Percentiles rank a stretch among this genome's conserved stretches.
Evolutionary conservation across 352 stramenopile genomes (phyloP).

Genomic region (Globisporangium recalcitrans): DNA sequence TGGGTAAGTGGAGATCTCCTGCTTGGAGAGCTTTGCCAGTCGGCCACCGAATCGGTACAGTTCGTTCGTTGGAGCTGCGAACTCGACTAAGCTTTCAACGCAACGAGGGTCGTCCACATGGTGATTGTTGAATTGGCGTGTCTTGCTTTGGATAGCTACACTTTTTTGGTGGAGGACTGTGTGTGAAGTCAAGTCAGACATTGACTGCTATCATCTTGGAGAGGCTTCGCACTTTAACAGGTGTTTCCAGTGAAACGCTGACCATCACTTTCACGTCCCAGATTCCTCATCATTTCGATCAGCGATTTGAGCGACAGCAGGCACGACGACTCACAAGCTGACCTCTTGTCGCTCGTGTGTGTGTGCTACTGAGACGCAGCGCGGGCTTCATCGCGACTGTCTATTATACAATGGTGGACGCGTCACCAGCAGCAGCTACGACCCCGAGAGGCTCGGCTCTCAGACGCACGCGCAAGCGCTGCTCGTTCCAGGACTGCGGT

Average conservation of each 20-base stretch:
- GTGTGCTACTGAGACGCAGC: too few species aligned
- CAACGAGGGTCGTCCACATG: too few species aligned
- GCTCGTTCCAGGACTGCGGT: conserved; percentile 40
- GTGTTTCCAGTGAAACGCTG: not conserved
- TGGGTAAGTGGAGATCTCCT: not conserved
- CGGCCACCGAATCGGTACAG: not conserved
- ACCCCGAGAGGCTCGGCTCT: conserved; percentile 12
- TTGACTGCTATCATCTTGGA: not conserved
- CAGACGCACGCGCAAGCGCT: conserved; percentile 48
- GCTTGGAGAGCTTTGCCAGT: not conserved
- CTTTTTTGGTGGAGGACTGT: not conserved
- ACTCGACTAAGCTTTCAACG: not conserved
- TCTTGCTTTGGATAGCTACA: not conserved
- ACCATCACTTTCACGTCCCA: not conserved
- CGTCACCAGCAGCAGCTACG: not conserved
- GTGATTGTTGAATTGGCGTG: not conserved
- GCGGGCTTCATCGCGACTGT: not conserved
- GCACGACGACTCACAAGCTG: too few species aligned
- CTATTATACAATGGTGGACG: not conserved
- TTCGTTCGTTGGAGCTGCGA: not conserved
- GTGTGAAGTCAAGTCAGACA: not conserved
- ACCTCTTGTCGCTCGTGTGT: too few species aligned
- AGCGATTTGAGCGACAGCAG: not conserved
- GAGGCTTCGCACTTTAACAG: not conserved
- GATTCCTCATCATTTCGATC: not conserved